These are phyloP conservation scores for Hylodesmum podocarpum DNA, from an alignment of 306 rosid genomes.

Conservation along the genomic window DNA sequence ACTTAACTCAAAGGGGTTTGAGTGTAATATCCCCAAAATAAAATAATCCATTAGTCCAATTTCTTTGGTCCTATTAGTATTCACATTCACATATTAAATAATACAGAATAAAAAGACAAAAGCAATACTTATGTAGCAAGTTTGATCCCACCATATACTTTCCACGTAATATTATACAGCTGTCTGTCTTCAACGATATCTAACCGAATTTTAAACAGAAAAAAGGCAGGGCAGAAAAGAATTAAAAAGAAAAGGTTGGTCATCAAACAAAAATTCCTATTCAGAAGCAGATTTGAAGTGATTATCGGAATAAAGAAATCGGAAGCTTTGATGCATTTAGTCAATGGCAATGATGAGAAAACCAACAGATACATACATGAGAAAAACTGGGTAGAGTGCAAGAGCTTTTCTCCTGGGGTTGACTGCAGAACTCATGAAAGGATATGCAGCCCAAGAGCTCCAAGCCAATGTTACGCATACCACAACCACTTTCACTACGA, in stretches of 20 bases:
- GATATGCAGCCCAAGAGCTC: constrained; percentile 99
- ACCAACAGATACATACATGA: constrained; percentile 98
- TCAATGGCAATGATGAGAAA: constrained; percentile 98
- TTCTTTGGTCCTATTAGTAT: background rate
- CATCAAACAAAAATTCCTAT: constrained; percentile 58
- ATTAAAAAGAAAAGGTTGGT: constrained; percentile 28
- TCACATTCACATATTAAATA: constrained; percentile 17
- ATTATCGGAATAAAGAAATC: constrained; percentile 30
- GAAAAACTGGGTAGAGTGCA: constrained; percentile 96
- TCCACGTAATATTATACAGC: constrained; percentile 51
- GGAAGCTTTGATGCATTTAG: constrained; percentile 40
- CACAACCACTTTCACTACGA: constrained; percentile 73
- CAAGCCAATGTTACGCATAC: constrained; percentile 90
- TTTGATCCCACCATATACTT: constrained; percentile 23
- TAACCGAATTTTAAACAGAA: constrained; percentile 29
- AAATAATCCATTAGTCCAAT: background rate
- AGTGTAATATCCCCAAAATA: background rate
- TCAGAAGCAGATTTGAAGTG: constrained; percentile 33
- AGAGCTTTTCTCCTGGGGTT: constrained; percentile 99
- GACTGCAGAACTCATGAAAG: constrained; percentile 98
- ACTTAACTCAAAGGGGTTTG: background rate
- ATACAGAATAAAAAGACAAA: background rate
- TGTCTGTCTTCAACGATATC: constrained; percentile 37
- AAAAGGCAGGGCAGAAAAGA: constrained; percentile 13
- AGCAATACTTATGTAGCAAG: constrained; percentile 5